Conservation (phyloP, 331 rosid genomes). For the Cydonia oblonga region DNA sequence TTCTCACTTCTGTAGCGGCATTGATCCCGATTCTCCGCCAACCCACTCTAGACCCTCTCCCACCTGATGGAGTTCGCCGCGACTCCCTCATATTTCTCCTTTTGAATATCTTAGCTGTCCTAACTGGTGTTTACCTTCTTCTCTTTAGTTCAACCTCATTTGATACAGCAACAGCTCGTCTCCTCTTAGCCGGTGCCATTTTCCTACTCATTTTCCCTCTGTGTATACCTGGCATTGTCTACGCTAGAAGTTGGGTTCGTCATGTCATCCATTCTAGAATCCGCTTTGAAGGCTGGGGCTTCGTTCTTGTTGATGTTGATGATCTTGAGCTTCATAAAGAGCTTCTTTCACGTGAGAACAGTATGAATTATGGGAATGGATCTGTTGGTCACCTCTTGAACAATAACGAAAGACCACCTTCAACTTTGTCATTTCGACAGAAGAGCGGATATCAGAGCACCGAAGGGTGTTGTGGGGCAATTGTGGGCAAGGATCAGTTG, state of each 20-base stretch:
- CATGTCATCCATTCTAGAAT: constrained; percentile 41
- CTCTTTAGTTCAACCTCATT: constrained; percentile 45
- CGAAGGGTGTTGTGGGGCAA: constrained; percentile 27
- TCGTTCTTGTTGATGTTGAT: constrained; percentile 66
- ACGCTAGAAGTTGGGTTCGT: constrained; percentile 60
- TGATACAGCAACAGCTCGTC: constrained; percentile 28
- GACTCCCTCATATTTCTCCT: constrained; percentile 67
- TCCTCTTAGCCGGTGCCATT: constrained; percentile 60
- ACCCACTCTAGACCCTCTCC: constrained; percentile 54
- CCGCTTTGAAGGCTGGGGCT: constrained; percentile 38
- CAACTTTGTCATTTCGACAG: background rate
- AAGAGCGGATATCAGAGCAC: constrained; percentile 18
- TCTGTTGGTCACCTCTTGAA: constrained; percentile 5
- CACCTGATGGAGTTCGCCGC: constrained; percentile 45
- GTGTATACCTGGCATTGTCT: constrained; percentile 66
- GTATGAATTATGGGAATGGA: constrained; percentile 21
- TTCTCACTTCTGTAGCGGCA: constrained; percentile 51
- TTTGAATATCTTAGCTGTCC: constrained; percentile 58
- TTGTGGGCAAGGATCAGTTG: constrained; percentile 45
- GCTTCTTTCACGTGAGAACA: constrained; percentile 38
- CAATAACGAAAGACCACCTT: constrained; percentile 11
- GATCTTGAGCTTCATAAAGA: constrained; percentile 94
- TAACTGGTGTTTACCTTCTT: constrained; percentile 78
- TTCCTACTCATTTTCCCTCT: constrained; percentile 54
- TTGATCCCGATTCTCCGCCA: constrained; percentile 70